These are phyloP conservation scores for Suhomyces bribrorum DNA, from an alignment of 1,139 yeast species.

Conservation along the genomic window DNA sequence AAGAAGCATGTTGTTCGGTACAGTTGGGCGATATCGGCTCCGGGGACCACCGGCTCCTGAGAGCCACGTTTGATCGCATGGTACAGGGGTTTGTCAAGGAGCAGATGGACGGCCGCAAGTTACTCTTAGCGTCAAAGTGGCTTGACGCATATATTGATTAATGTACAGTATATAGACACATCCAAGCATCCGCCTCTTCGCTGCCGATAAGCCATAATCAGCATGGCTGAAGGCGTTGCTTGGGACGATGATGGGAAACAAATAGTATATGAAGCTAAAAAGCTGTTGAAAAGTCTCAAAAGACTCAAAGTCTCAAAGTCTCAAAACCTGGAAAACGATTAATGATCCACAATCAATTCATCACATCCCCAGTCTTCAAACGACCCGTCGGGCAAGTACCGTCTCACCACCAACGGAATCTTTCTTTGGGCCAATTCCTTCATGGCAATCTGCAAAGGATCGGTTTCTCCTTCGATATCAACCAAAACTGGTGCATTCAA, in stretches of 20 bases:
- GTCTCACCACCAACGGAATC: constrained; percentile 91
- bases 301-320: no score
- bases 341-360: constrained; percentile 88
- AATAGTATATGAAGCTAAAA: background rate
- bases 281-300: no score
- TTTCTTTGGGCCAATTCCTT: constrained; percentile 93
- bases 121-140: constrained; percentile 61
- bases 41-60: constrained; percentile 54
- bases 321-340: no score
- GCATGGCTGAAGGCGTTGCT: no score
- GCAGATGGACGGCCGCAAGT: constrained; percentile 56
- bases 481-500: constrained; percentile 98
- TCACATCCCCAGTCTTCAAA: constrained; percentile 99
- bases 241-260: no score
- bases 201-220: no score
- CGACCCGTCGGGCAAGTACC: constrained; percentile 95
- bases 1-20: constrained; percentile 49
- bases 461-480: constrained; percentile 98
- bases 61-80: constrained; percentile 51
- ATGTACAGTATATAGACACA: constrained; percentile 4
- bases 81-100: constrained; percentile 58
- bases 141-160: constrained; percentile 50
- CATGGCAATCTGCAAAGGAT: constrained; percentile 97
- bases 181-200: no score
- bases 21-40: constrained; percentile 46